These are phyloP conservation scores for Dovyalis caffra DNA, from an alignment of 345 rosid genomes.

Conservation along the genomic window DNA sequence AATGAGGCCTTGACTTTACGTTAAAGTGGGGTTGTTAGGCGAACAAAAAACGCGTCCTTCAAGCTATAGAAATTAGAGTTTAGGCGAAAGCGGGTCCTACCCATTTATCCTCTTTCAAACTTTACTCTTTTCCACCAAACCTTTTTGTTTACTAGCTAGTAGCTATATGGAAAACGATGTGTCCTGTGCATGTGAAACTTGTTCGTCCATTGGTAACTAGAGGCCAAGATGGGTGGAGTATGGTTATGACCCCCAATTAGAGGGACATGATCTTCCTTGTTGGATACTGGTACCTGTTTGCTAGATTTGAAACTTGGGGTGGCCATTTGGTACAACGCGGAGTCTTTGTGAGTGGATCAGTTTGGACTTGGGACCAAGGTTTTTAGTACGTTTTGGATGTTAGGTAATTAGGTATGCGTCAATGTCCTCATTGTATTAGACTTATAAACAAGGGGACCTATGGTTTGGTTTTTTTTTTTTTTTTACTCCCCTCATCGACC, in stretches of 20 bases:
- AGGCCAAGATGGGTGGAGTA: neutral
- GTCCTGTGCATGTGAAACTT: neutral
- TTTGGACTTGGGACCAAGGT: too few relatives aligned
- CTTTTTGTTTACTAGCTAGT: neutral
- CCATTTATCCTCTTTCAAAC: neutral
- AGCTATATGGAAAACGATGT: neutral
- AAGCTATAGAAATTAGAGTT: neutral
- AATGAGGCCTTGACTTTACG: slow-evolving; percentile 14
- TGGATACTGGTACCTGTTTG: neutral
- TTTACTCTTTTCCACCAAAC: slow-evolving; percentile 7
- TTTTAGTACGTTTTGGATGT: too few relatives aligned
- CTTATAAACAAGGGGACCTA: too few relatives aligned
- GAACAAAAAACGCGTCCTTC: neutral
- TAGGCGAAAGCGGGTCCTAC: neutral
- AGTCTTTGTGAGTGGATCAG: too few relatives aligned
- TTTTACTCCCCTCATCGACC: too few relatives aligned
- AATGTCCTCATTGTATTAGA: too few relatives aligned
- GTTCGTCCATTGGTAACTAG: neutral
- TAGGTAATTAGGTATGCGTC: too few relatives aligned
- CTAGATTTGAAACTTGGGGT: neutral
- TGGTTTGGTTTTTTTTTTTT: too few relatives aligned
- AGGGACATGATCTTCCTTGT: neutral
- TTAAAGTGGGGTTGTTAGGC: slow-evolving; percentile 16
- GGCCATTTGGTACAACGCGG: too few relatives aligned
- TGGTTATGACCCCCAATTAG: neutral